A percentile compares a stretch with the other conserved stretches of the same genome.
These are phyloP conservation scores for Metarhizium sp. DNA, from an alignment of 2,329 filamentous ascomycete genomes.

Conservation along the genomic window DNA sequence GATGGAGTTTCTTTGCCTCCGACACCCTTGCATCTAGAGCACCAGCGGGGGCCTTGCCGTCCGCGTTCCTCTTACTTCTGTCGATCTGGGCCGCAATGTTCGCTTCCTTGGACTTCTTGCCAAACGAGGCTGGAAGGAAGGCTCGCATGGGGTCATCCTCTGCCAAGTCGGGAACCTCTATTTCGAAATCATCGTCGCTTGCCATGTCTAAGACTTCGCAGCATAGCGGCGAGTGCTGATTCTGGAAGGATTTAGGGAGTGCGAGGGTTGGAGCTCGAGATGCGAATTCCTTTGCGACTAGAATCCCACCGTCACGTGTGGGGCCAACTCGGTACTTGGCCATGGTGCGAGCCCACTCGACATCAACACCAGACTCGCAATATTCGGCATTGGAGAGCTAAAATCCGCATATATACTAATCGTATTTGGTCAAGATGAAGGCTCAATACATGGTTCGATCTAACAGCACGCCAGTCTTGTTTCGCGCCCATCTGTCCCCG, in stretches of 20 bases:
- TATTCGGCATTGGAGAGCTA: too few species aligned
- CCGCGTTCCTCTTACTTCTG: conserved; percentile 54
- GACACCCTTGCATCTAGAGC: conserved; percentile 8
- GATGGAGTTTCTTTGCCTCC: conserved; percentile 5
- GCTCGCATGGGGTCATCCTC: conserved; percentile 62
- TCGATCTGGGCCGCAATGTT: conserved; percentile 76
- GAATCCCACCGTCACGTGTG: neutral
- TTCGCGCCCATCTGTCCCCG: neutral
- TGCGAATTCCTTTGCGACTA: neutral
- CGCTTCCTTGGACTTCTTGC: conserved; percentile 65
- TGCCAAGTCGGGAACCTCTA: conserved; percentile 44
- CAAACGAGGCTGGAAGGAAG: conserved; percentile 76
- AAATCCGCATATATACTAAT: too few species aligned
- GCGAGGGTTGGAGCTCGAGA: neutral
- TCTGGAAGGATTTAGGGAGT: neutral
- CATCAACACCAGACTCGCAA: too few species aligned
- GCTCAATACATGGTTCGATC: neutral
- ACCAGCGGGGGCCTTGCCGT: neutral
- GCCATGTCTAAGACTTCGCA: conserved; percentile 33
- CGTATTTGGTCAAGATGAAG: too few species aligned
- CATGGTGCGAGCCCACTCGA: too few species aligned
- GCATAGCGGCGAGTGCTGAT: neutral
- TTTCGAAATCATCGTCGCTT: conserved; percentile 49
- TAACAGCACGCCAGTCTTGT: neutral
- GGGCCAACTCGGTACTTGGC: neutral